Evolutionary conservation across 768 basidiomycete genomes (phyloP).

Genomic region (Boletus vinaceobasis): DNA sequence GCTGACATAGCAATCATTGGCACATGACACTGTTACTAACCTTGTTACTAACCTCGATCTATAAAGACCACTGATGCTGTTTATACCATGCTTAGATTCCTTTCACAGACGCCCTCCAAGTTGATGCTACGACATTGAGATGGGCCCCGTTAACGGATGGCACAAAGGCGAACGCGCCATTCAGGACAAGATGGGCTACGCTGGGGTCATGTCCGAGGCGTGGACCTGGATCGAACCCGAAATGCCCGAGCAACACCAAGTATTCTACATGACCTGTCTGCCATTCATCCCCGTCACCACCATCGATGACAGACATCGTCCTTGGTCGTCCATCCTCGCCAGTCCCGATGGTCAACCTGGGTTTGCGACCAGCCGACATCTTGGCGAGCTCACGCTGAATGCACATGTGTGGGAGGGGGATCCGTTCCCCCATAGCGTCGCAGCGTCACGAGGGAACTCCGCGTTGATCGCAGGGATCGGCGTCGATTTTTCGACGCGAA

Average conservation of each 20-base stretch:
- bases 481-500: conserved; percentile 54
- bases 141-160: conserved; percentile 35
- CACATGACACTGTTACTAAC: no score
- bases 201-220: conserved; percentile 33
- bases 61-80: not conserved
- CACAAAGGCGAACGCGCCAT: conserved; percentile 49
- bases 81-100: no score
- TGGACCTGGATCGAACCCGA: conserved; percentile 44
- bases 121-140: no score
- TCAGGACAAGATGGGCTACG: conserved; percentile 45
- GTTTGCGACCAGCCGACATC: conserved; percentile 38
- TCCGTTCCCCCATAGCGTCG: conserved; percentile 43
- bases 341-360: conserved; percentile 43
- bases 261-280: conserved; percentile 46
- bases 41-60: no score
- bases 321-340: conserved; percentile 59
- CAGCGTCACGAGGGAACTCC: no score
- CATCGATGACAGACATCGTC: conserved; percentile 46
- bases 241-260: conserved; percentile 47
- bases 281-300: conserved; percentile 58
- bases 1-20: no score
- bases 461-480: conserved; percentile 58
- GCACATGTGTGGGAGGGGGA: conserved; percentile 54
- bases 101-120: no score
- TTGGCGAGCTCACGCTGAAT: conserved; percentile 36